These are phyloP conservation scores for Fusarium avenaceum DNA, from an alignment of 2,329 filamentous ascomycete species.

Conservation along the genomic window DNA sequence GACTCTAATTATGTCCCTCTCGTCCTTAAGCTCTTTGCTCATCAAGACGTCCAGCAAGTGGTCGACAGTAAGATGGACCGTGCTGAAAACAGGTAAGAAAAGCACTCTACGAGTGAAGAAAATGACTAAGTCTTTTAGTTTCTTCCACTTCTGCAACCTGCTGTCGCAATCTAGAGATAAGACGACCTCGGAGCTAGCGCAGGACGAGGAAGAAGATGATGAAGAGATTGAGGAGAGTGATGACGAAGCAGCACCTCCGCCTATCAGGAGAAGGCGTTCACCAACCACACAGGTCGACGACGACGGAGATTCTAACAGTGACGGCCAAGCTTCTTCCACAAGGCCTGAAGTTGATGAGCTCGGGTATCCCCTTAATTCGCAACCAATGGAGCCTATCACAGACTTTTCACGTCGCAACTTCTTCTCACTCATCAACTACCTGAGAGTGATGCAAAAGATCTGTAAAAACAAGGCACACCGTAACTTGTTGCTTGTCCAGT, in stretches of 20 bases:
- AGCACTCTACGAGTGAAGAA: background rate
- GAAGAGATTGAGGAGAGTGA: conserved; percentile 66
- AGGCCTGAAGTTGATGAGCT: conserved; percentile 85
- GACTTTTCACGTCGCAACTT: conserved; percentile 95
- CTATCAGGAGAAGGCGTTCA: conserved; percentile 74
- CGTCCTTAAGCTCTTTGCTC: conserved; percentile 91
- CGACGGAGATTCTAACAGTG: conserved; percentile 49
- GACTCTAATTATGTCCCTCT: conserved; percentile 96
- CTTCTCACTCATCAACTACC: conserved; percentile 93
- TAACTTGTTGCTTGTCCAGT: conserved; percentile 92
- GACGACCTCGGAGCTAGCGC: conserved; percentile 53
- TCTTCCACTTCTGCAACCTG: conserved; percentile 89
- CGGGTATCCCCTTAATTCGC: conserved; percentile 79
- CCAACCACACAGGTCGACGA: conserved; percentile 55
- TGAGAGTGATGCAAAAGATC: conserved; percentile 97
- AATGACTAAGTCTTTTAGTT: conserved; percentile 63
- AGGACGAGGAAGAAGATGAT: conserved; percentile 55
- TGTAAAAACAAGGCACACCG: conserved; percentile 96
- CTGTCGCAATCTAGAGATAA: conserved; percentile 67
- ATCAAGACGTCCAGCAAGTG: conserved; percentile 92
- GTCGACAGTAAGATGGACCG: conserved; percentile 89
- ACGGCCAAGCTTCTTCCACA: conserved; percentile 51
- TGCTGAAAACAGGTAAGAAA: conserved; percentile 79
- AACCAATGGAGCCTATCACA: conserved; percentile 83
- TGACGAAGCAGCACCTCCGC: conserved; percentile 86